phyloP scores from a whole-genome alignment of 495 filamentous ascomycete species.

The Venustampulla echinocandica region DNA sequence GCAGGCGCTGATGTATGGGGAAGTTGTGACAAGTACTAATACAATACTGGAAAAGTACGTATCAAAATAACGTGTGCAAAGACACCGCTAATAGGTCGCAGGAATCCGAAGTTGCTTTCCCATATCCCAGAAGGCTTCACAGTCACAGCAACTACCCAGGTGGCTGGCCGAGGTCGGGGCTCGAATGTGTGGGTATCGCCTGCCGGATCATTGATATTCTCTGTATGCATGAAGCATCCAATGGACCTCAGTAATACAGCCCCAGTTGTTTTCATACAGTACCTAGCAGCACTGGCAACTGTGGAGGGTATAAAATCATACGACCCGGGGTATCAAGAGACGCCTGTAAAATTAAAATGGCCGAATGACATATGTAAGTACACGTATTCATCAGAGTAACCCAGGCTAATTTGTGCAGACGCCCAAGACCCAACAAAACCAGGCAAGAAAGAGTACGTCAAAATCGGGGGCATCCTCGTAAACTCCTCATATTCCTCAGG shows the following conservation, averaged over 20 bases:
- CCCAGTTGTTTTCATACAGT: conserved; percentile 91
- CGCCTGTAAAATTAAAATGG: conserved; percentile 91
- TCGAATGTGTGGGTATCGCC: conserved; percentile 94
- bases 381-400: conserved; percentile 5
- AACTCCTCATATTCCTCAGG: conserved; percentile 73
- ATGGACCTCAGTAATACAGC: conserved; percentile 59
- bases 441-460: conserved; percentile 59
- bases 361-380: conserved; percentile 77
- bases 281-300: conserved; percentile 83
- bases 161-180: conserved; percentile 86
- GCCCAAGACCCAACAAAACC: conserved; percentile 62
- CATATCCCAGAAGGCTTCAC: conserved; percentile 76
- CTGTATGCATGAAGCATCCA: conserved; percentile 73
- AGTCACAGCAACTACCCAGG: conserved; percentile 81
- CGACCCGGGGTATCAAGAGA: conserved; percentile 56
- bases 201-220: conserved; percentile 77
- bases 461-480: conserved; percentile 89
- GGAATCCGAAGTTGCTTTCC: conserved; percentile 69
- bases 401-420: conserved; percentile 32
- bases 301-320: conserved; percentile 79
- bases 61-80: conserved; percentile 4
- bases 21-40: conserved; percentile 90
- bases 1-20: conserved; percentile 71
- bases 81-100: conserved; percentile 29
- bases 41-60: conserved; percentile 85